Conservation (phyloP, 1,284 basidiomycete species). For the Ceratobasidium sp. region DNA sequence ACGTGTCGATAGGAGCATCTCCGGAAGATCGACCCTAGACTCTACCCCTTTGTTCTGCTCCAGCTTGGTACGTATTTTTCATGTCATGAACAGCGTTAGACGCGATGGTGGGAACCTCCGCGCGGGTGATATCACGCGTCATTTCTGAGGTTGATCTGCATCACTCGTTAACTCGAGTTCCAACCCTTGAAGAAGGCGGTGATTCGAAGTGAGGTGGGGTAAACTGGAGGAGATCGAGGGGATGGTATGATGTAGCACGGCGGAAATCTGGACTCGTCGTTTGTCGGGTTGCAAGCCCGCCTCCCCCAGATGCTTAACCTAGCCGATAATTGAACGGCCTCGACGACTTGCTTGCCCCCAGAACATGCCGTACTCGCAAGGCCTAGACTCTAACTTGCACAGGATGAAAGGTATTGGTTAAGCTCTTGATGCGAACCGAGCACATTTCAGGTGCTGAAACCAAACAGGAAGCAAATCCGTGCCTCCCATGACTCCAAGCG, state of each 20-base stretch:
- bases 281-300: not conserved
- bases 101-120: not conserved
- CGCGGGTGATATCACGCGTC: not conserved
- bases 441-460: not conserved
- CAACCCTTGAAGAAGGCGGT: not conserved
- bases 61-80: constrained; percentile 2
- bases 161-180: not conserved
- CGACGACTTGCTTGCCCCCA: too few relatives aligned
- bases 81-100: not conserved
- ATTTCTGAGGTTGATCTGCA: not conserved
- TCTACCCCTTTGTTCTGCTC: not conserved
- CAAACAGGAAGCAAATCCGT: not conserved
- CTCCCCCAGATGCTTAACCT: not conserved
- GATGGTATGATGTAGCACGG: not conserved
- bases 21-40: constrained; percentile 6
- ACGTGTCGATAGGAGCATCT: not conserved
- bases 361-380: not conserved
- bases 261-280: not conserved
- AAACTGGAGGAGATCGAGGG: not conserved
- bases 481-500: not conserved
- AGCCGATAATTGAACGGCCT: not conserved
- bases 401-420: not conserved
- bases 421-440: not conserved
- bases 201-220: not conserved
- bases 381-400: not conserved